Evolutionary conservation across 208 protist genomes (phyloP).

Genomic region (Trypanosoma scelopori): DNA sequence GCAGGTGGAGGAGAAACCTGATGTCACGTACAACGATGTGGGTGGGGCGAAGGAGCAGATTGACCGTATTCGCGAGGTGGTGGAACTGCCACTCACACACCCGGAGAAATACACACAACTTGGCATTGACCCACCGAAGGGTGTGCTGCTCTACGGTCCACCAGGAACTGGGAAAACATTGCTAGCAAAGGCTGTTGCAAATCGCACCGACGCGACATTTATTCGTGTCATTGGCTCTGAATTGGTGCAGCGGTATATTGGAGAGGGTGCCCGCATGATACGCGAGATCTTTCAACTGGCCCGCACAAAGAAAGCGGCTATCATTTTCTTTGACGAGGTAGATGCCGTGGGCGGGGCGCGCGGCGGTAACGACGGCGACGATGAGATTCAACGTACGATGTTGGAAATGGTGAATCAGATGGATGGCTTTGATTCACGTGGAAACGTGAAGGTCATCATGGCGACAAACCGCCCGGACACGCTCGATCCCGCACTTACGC

Average conservation of each 20-base stretch:
- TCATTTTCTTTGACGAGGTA: constrained; percentile 99
- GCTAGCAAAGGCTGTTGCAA: constrained; percentile 99
- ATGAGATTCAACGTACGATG: constrained; percentile 99
- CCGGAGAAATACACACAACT: constrained; percentile 99
- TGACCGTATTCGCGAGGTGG: constrained; percentile 99
- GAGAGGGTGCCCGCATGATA: constrained; percentile 99
- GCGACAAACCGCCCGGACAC: constrained; percentile 99
- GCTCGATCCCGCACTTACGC: constrained; percentile 99
- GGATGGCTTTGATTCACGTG: constrained; percentile 99
- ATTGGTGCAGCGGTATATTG: constrained; percentile 99
- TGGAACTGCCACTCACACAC: constrained; percentile 99
- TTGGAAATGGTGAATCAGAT: constrained; percentile 99
- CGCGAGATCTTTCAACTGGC: constrained; percentile 99
- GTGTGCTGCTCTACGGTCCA: constrained; percentile 99
- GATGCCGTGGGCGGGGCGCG: constrained; percentile 98
- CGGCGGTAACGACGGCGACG: constrained; percentile 94
- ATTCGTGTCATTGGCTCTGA: constrained; percentile 99
- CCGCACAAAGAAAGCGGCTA: constrained; percentile 98
- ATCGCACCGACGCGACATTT: constrained; percentile 99
- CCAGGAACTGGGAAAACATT: constrained; percentile 99
- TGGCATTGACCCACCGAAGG: constrained; percentile 99
- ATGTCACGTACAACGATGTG: constrained; percentile 99
- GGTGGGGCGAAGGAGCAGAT: constrained; percentile 99
- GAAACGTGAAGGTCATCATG: constrained; percentile 99
- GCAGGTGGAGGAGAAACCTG: constrained; percentile 98